A percentile compares a stretch with the other conserved stretches of the same genome.
Evolutionary conservation across 2,329 filamentous ascomycete genomes (phyloP).

Genomic region (Harringtonia aguacate): DNA sequence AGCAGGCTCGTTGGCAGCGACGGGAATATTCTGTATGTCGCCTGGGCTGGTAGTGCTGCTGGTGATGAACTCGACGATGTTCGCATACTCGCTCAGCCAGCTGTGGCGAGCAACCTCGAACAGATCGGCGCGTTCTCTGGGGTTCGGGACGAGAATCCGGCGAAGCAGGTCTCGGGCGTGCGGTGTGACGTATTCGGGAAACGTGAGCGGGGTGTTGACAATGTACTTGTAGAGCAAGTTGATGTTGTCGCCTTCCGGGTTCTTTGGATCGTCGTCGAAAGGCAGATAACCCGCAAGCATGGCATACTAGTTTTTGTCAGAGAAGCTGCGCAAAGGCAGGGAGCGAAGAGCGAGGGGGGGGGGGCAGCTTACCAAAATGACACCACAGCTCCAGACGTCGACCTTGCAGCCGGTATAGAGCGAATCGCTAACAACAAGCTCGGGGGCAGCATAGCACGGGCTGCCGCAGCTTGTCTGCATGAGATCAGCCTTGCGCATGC

Average conservation of each 20-base stretch:
- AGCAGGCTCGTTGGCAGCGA: constrained; percentile 42
- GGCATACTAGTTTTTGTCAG: constrained; percentile 61
- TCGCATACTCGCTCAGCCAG: constrained; percentile 95
- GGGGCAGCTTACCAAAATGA: constrained; percentile 68
- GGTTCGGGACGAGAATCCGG: constrained; percentile 89
- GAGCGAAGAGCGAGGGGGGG: not conserved
- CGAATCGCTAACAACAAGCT: constrained; percentile 94
- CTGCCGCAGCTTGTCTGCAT: constrained; percentile 99
- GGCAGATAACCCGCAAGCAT: constrained; percentile 97
- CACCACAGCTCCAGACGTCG: constrained; percentile 98
- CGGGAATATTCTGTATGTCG: constrained; percentile 74
- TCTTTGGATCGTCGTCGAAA: constrained; percentile 96
- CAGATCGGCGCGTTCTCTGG: constrained; percentile 84
- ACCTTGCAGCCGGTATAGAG: constrained; percentile 96
- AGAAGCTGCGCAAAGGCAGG: not conserved
- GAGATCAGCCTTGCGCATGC: constrained; percentile 75
- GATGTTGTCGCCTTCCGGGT: constrained; percentile 98
- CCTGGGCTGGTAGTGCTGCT: constrained; percentile 82
- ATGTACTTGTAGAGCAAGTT: constrained; percentile 99
- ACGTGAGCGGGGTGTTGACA: constrained; percentile 89
- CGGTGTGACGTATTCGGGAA: constrained; percentile 96
- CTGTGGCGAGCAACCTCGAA: constrained; percentile 97
- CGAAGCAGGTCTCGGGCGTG: constrained; percentile 88
- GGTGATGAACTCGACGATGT: constrained; percentile 92
- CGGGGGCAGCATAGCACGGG: constrained; percentile 93